These are phyloP conservation scores for Benincasa hispida DNA, from an alignment of 306 rosid genomes.

Conservation along the genomic window DNA sequence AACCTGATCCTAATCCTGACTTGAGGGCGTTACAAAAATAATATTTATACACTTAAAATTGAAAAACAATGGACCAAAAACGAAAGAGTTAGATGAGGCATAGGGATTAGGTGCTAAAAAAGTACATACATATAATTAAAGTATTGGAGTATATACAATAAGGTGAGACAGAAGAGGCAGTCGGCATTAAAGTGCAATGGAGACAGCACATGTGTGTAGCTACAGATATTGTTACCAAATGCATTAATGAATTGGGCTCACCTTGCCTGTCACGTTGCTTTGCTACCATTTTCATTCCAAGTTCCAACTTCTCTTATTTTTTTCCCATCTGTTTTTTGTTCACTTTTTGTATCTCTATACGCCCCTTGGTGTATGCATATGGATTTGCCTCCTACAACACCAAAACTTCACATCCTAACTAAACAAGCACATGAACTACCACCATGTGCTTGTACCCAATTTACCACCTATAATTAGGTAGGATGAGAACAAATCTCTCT, in stretches of 20 bases:
- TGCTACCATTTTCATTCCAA: not conserved
- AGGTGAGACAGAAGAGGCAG: not conserved
- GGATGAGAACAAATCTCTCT: not conserved
- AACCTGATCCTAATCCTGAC: too few species aligned
- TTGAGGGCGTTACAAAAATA: too few species aligned
- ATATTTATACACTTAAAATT: too few species aligned
- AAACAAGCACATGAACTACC: not conserved
- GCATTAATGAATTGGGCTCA: not conserved
- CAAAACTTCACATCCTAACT: not conserved
- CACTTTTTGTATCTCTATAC: not conserved
- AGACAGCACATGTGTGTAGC: not conserved
- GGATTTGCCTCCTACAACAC: not conserved
- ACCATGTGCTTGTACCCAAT: not conserved
- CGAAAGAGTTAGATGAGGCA: too few species aligned
- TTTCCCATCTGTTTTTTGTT: not conserved
- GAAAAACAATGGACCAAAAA: too few species aligned
- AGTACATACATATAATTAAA: not conserved
- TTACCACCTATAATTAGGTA: not conserved
- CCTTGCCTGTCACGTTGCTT: not conserved
- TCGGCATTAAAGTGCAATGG: not conserved
- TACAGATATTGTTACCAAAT: not conserved
- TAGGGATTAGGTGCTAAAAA: not conserved
- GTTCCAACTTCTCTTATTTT: not conserved
- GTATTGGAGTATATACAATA: not conserved
- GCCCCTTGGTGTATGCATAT: not conserved